A percentile compares a stretch with the other conserved stretches of the same genome.
These are phyloP conservation scores for Gillenia trifoliata DNA, from an alignment of 306 rosid species.

Conservation along the genomic window DNA sequence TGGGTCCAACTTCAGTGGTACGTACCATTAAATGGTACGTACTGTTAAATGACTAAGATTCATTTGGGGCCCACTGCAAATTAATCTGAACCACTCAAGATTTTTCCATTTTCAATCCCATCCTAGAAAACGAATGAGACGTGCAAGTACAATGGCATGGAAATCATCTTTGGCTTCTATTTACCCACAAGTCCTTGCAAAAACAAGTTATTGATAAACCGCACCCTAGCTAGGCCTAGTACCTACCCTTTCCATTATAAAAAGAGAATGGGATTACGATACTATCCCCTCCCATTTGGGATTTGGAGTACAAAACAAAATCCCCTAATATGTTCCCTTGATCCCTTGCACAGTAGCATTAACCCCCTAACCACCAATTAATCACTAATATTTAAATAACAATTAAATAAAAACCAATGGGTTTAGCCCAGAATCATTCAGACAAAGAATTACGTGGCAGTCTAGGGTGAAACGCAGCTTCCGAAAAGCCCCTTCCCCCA, in stretches of 20 bases:
- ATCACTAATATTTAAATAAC: not conserved
- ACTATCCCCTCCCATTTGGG: too few species aligned
- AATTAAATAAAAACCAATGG: not conserved
- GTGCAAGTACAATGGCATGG: not conserved
- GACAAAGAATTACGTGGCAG: constrained; percentile 74
- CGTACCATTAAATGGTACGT: too few species aligned
- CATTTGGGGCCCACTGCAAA: too few species aligned
- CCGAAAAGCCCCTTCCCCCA: constrained; percentile 37
- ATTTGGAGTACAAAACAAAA: not conserved
- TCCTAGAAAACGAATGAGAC: too few species aligned
- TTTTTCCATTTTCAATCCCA: too few species aligned
- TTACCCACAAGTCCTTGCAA: not conserved
- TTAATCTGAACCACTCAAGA: too few species aligned
- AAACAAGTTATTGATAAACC: not conserved
- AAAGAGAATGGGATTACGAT: not conserved
- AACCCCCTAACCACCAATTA: not conserved
- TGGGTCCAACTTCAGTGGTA: too few species aligned
- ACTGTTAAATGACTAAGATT: too few species aligned
- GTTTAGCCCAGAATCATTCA: constrained; percentile 45
- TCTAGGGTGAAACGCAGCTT: constrained; percentile 75
- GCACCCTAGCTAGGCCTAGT: not conserved
- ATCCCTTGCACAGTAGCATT: not conserved
- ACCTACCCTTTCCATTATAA: not conserved
- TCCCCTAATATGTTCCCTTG: not conserved
- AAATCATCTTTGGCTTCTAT: not conserved